Evolutionary conservation across 2,329 filamentous ascomycete genomes (phyloP), one percentile per base, ranked within the genome.

Genomic region (Phialocephala subalpina): DNA sequence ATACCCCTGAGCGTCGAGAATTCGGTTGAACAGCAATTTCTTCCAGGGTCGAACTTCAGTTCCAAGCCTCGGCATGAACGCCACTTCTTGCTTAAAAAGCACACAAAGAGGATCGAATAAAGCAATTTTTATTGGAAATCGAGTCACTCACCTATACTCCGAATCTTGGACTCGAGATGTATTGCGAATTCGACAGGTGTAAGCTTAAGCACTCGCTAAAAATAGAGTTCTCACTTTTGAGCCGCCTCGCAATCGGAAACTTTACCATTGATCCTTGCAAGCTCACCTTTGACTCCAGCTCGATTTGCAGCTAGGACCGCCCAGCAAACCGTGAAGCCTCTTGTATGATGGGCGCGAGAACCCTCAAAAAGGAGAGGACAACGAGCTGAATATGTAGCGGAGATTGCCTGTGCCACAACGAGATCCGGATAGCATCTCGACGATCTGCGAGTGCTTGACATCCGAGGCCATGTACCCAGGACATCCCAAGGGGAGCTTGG

Each of bases 151-250:
- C 25, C 38, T 53, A 11, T 53, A 27, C 16, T 29, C 14, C n/a
- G 11, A 53, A 29, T 29, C 27, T 18, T 33, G 22, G 49, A 53
- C 6, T 53, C 49, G 25, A 52, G 20, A 11, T 29, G 49, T 18
- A 27, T 53, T 25, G 18, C 25, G 27, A 6, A 14, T 33, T 53
- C 49, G 27, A 49, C 45, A 49, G 45, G 45, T 7, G 20, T 49
- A 49, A 1, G 20, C 40, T 49, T 25, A 49, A 53, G 27, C 22
- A 49, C 45, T 49, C 49, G 49, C 25, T 33, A 29, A 53, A 29
- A 33, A 53, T 53, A 53, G 49, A 33, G 22, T 53, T 53, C 49
- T 29, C 45, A 49, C n/a, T 14, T 42, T 42, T 42, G 8, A 49
- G 45, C 38, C 49, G 49, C 49, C 49, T 29, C 7, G 49, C 25